Conservation (phyloP, 768 basidiomycete species). For the Leucosporidium scottii region DNA sequence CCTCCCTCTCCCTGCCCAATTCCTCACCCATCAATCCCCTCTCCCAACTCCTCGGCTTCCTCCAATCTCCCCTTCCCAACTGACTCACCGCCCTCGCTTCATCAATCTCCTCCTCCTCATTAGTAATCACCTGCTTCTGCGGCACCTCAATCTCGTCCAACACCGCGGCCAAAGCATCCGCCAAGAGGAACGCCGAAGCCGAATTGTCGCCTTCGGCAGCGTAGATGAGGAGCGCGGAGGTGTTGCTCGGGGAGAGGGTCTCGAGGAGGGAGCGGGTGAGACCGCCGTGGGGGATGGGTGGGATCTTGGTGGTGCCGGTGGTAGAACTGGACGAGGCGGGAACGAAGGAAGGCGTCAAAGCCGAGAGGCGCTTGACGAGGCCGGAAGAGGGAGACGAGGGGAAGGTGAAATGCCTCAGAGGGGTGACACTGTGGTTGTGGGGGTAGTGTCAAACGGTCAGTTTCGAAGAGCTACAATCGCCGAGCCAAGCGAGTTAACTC, state of each 20-base stretch:
- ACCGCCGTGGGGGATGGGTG: conserved; percentile 26
- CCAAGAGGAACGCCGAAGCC: conserved; percentile 5
- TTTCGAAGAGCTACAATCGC: not conserved
- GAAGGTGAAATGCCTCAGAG: conserved; percentile 18
- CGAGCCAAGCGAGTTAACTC: not conserved
- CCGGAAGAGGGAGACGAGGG: not conserved
- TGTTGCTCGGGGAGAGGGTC: conserved; percentile 1
- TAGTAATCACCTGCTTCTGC: not conserved
- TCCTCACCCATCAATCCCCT: conserved; percentile 22
- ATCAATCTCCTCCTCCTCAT: not conserved
- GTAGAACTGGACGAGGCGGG: not conserved
- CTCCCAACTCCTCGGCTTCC: conserved; percentile 29
- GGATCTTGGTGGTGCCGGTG: conserved; percentile 4
- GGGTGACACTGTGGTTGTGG: conserved; percentile 4
- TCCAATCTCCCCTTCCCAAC: conserved; percentile 9
- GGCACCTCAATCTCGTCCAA: not conserved
- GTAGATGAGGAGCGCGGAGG: conserved; percentile 23
- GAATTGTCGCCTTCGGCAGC: conserved; percentile 19
- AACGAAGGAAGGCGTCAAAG: not conserved
- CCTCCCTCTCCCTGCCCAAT: conserved; percentile 3
- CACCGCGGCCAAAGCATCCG: conserved; percentile 6
- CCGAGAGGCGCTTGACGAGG: not conserved
- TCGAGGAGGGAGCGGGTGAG: conserved; percentile 23
- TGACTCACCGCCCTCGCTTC: not conserved
- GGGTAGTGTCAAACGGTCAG: too few species aligned